Conservation (phyloP, 2,329 filamentous ascomycete species). For the Pyrenophora teres region DNA sequence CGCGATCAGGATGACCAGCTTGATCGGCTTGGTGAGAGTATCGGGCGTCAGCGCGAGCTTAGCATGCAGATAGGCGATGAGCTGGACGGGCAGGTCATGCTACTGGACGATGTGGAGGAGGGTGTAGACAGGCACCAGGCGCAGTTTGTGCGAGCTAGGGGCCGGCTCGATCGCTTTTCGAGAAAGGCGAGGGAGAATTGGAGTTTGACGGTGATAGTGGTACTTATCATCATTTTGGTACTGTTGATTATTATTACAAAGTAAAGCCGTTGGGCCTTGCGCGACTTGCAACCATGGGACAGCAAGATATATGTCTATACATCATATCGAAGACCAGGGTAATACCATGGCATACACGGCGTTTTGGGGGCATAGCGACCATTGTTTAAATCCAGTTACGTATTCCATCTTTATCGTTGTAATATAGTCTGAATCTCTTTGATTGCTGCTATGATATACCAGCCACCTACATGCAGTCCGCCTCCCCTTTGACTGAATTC, state of each 20-base stretch:
- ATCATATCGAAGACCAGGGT: neutral
- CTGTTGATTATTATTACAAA: conserved; percentile 73
- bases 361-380: neutral
- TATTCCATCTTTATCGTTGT: neutral
- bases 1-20: conserved; percentile 92
- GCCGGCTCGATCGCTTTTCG: conserved; percentile 72
- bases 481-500: neutral
- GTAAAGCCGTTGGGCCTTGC: conserved; percentile 11
- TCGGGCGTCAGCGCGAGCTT: conserved; percentile 86
- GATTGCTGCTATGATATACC: conserved; percentile 9
- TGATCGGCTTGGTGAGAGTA: conserved; percentile 83
- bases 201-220: conserved; percentile 81
- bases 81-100: conserved; percentile 83
- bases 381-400: too few species aligned
- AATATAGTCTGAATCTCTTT: neutral
- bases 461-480: neutral
- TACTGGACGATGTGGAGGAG: conserved; percentile 88
- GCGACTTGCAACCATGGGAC: neutral
- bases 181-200: conserved; percentile 80
- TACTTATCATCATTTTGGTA: conserved; percentile 79
- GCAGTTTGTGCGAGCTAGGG: conserved; percentile 75
- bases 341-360: neutral
- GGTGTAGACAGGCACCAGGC: conserved; percentile 79
- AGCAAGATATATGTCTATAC: neutral
- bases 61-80: conserved; percentile 97